A percentile compares a stretch with the other conserved stretches of the same genome.
phyloP scores from a whole-genome alignment of 306 rosid species.

The Trichosanthes cucumerina region DNA sequence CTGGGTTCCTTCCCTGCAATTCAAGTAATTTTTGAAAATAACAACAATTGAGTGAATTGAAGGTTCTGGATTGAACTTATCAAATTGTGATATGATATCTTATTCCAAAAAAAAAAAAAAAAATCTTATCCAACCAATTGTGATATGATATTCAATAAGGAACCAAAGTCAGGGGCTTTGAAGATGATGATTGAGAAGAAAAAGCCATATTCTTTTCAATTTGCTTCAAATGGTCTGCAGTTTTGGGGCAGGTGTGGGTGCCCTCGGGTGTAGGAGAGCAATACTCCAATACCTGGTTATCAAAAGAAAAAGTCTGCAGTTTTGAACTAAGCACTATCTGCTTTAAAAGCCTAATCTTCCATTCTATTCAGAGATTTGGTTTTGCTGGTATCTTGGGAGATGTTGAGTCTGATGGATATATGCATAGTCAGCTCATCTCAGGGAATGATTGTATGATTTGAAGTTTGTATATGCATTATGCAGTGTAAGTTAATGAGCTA shows the following conservation, averaged over 20 bases:
- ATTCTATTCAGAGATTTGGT: neutral
- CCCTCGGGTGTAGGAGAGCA: no score
- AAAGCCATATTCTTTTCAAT: neutral
- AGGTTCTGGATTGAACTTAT: neutral
- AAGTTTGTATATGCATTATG: neutral
- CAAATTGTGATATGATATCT: neutral
- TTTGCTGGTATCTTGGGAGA: neutral
- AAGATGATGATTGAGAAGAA: neutral
- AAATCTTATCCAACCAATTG: no score
- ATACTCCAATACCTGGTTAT: no score
- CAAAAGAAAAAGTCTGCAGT: no score
- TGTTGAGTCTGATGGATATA: neutral
- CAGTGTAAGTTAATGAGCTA: neutral
- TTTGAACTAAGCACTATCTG: neutral
- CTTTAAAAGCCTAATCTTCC: neutral
- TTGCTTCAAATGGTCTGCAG: neutral
- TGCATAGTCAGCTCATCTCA: neutral
- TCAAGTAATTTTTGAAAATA: neutral
- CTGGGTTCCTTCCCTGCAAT: neutral
- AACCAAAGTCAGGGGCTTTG: neutral
- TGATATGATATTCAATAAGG: neutral
- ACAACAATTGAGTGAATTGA: neutral
- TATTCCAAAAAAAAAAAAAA: no score
- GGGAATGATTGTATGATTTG: neutral
- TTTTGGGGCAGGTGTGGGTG: no score